phyloP scores from a whole-genome alignment of 331 rosid genomes.

The Arachis monticola region DNA sequence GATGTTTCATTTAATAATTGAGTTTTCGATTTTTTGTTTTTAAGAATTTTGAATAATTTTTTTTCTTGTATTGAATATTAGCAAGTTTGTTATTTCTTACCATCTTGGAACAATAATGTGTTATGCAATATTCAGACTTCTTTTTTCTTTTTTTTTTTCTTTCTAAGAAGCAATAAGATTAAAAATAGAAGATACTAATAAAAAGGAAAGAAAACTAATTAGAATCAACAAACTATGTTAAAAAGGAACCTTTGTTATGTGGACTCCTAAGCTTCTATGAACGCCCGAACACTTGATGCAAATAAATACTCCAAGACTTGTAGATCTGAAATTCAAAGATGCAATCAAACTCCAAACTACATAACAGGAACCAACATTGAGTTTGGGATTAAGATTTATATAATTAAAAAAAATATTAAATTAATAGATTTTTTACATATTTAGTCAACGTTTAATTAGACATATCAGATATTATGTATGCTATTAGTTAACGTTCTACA shows the following conservation, averaged over 20 bases:
- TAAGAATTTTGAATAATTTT: too few species aligned
- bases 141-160: background rate
- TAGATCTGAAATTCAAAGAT: conserved; percentile 59
- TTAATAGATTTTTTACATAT: too few species aligned
- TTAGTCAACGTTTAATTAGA: too few species aligned
- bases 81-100: background rate
- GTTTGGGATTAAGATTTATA: too few species aligned
- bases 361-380: too few species aligned
- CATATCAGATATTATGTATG: too few species aligned
- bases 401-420: too few species aligned
- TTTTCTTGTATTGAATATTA: background rate
- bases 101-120: background rate
- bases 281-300: conserved; percentile 92
- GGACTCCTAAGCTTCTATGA: conserved; percentile 89
- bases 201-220: conserved; percentile 1
- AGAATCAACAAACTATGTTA: conserved; percentile 28
- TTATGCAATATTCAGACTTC: background rate
- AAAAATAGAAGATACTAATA: background rate
- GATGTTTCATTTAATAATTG: too few species aligned
- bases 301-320: conserved; percentile 73
- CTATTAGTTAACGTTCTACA: too few species aligned
- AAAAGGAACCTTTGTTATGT: conserved; percentile 74
- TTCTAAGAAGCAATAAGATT: background rate
- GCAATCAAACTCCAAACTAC: too few species aligned
- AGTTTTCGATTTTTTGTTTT: too few species aligned